A percentile compares a stretch with the other conserved stretches of the same genome.
Evolutionary conservation across 495 filamentous ascomycete species (phyloP).

Genomic region (Hypoxylon trugodes): DNA sequence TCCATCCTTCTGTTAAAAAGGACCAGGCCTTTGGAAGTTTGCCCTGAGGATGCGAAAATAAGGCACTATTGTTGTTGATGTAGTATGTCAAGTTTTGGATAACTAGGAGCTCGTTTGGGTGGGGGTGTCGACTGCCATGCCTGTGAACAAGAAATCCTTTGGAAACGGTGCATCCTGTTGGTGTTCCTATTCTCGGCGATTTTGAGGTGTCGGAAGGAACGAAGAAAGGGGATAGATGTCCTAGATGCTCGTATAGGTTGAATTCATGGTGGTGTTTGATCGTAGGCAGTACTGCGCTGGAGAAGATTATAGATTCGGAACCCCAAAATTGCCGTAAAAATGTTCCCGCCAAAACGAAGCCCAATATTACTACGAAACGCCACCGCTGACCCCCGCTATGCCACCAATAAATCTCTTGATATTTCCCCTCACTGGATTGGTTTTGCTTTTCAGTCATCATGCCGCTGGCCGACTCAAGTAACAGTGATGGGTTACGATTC

Average conservation of each 20-base stretch:
- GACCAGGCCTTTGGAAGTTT: constrained; percentile 14
- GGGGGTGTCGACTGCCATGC: constrained; percentile 29
- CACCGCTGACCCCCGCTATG: neutral
- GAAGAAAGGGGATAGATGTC: constrained; percentile 28
- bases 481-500: no score
- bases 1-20: constrained; percentile 18
- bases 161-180: constrained; percentile 18
- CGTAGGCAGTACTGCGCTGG: neutral
- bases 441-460: neutral
- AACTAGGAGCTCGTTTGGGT: constrained; percentile 4
- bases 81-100: constrained; percentile 21
- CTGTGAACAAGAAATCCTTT: constrained; percentile 27
- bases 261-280: neutral
- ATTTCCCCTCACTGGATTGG: neutral
- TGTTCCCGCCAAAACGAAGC: neutral
- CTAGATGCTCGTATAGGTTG: constrained; percentile 24
- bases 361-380: neutral
- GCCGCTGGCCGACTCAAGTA: no score
- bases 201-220: constrained; percentile 23
- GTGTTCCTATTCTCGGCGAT: constrained; percentile 14
- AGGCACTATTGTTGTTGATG: constrained; percentile 19
- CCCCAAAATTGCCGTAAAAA: neutral
- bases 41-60: constrained; percentile 13
- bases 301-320: neutral
- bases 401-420: neutral